Base-by-base conservation (phyloP, 768 basidiomycete genomes). In the Leccinum uliginosum region DNA sequence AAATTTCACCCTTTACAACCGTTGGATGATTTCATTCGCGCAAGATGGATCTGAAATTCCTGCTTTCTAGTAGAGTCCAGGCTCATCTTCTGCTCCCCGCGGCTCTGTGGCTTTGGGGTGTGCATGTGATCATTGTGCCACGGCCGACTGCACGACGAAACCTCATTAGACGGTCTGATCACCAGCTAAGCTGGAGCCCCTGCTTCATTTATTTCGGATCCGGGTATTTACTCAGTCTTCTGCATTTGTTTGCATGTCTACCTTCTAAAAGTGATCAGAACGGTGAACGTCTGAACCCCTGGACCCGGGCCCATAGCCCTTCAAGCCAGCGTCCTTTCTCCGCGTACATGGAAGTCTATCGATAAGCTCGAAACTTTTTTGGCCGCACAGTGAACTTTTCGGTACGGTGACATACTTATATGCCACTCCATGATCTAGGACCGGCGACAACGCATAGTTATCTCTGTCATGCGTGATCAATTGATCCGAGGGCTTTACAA, bases 401-500 rank as follows among this genome's bases (percentile, higher is more conserved):
- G 14, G 26, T 24, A 26, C 35, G 24, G 44, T 17, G 29, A 47
- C 15, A 43, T 14, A 15, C 35, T 23, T n/a, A n/a, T n/a, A n/a
- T n/a, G 14, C 29, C 24, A 12, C 40, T 43, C 47, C 47, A 38
- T n/a, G n/a, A n/a, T 51, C 53, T 11, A 50, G 64, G 50, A 63
- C 40, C 24, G 26, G 32, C 47, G 19, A 35, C 47, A 46, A 6
- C 30, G 51, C 46, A 46, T 23, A 26, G 7, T 26, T 26, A 26
- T 26, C 26, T 26, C 29, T 40, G 15, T 29, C 21, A 53, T 34
- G 15, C 48, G 14, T 59, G 34, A 35, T 35, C 15, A 15, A 43
- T 43, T 43, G 67, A 66, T 66, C 61, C 66, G 61, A 66, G 66
- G 57, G 56, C 27, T 57, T 53, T 56, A 54, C 34, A 24, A 4